These are phyloP conservation scores for Chlamydomonas applanata DNA, from an alignment of 139 green algal species.

Conservation along the genomic window DNA sequence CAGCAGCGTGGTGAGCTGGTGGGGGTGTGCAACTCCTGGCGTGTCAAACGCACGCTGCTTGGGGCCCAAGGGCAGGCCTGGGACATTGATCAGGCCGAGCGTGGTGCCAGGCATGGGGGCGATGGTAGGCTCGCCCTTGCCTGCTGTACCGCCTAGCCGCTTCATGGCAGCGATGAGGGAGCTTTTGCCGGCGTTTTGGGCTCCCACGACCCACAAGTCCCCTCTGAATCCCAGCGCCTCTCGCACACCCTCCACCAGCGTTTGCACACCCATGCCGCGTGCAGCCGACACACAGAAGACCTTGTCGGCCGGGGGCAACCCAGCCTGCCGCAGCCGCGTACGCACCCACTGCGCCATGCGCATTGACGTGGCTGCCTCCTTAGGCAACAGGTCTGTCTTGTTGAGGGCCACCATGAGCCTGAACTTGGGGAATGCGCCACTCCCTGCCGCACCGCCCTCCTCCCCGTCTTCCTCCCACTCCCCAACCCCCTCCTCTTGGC, in stretches of 20 bases:
- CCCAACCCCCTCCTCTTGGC: not conserved
- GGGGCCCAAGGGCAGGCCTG: slow-evolving; percentile 62
- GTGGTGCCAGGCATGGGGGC: slow-evolving; percentile 92
- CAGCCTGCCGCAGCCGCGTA: slow-evolving; percentile 44
- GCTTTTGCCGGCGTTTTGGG: slow-evolving; percentile 91
- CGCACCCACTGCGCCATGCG: slow-evolving; percentile 69
- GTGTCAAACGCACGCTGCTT: slow-evolving; percentile 89
- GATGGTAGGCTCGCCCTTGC: slow-evolving; percentile 67
- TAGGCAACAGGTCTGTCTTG: slow-evolving; percentile 94
- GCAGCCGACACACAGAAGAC: slow-evolving; percentile 52
- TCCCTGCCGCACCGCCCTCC: not conserved
- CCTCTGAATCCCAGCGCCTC: slow-evolving; percentile 50
- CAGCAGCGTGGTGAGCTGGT: slow-evolving; percentile 79
- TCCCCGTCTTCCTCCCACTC: not conserved
- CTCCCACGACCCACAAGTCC: slow-evolving; percentile 93
- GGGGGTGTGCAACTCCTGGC: slow-evolving; percentile 85
- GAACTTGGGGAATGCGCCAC: slow-evolving; percentile 32
- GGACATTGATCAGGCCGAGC: slow-evolving; percentile 76
- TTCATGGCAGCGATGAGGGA: slow-evolving; percentile 93
- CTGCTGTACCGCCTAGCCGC: slow-evolving; percentile 43
- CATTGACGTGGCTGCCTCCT: slow-evolving; percentile 30
- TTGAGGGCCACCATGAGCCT: slow-evolving; percentile 86
- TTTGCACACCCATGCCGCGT: slow-evolving; percentile 42
- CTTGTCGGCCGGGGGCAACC: slow-evolving; percentile 43
- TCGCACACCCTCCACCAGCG: slow-evolving; percentile 30